These are phyloP conservation scores for Tulasnella sp. DNA, from an alignment of 768 basidiomycete genomes.

Conservation along the genomic window DNA sequence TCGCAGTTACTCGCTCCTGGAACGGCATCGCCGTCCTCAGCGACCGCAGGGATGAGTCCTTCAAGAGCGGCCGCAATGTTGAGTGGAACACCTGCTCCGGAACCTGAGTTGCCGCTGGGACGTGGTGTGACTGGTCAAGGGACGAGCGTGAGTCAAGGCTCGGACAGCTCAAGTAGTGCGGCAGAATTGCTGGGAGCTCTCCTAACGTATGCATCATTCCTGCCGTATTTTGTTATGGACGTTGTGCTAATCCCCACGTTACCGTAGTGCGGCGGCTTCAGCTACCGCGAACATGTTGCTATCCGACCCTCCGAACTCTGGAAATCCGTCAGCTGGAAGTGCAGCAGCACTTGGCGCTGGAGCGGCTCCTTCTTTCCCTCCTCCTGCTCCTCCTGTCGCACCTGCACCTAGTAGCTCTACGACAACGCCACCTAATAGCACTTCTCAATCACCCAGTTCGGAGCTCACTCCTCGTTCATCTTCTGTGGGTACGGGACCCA, in stretches of 20 bases:
- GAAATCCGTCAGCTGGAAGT: neutral
- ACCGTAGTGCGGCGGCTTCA: constrained; percentile 7
- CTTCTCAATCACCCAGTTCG: neutral
- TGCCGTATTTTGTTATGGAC: neutral
- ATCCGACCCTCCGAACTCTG: constrained; percentile 8
- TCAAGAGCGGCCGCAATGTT: too few species aligned
- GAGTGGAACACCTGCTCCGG: neutral
- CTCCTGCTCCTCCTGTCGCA: neutral
- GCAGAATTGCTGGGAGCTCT: constrained; percentile 13
- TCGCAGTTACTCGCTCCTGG: neutral
- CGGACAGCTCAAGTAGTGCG: constrained; percentile 12
- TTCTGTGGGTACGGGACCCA: constrained; percentile 4
- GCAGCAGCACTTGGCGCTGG: neutral
- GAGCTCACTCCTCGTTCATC: neutral
- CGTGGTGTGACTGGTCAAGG: neutral
- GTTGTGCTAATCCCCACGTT: neutral
- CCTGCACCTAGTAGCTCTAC: neutral
- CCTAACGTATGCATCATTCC: constrained; percentile 3
- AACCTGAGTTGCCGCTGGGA: neutral
- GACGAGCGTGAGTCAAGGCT: neutral
- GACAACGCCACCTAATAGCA: neutral
- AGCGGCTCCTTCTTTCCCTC: neutral
- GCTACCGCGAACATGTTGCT: constrained; percentile 14
- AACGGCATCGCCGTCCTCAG: neutral
- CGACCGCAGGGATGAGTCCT: neutral